phyloP scores from a whole-genome alignment of 768 basidiomycete genomes.

The Rhodocollybia butyracea region DNA sequence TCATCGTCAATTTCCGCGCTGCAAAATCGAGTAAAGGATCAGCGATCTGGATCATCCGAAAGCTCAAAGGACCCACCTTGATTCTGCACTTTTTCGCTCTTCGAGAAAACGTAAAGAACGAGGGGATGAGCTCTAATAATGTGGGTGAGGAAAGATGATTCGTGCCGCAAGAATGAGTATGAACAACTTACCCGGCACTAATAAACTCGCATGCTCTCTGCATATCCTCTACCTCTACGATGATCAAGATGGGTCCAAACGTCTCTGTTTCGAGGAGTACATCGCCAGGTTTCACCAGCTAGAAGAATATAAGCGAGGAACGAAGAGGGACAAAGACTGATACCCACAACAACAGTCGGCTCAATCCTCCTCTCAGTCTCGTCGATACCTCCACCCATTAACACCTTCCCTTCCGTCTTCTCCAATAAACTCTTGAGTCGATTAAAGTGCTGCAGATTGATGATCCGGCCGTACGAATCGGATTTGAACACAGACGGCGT shows the following conservation, averaged over 20 bases:
- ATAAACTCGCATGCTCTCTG: constrained; percentile 73
- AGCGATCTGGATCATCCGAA: neutral
- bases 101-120: constrained; percentile 73
- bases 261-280: constrained; percentile 80
- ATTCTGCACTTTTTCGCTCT: constrained; percentile 52
- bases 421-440: constrained; percentile 65
- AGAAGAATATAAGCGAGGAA: neutral
- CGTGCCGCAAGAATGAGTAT: neutral
- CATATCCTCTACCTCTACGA: constrained; percentile 66
- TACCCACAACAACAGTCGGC: constrained; percentile 56
- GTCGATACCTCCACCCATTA: constrained; percentile 61
- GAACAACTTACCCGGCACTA: constrained; percentile 26
- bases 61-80: constrained; percentile 42
- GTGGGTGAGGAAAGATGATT: neutral
- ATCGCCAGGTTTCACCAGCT: constrained; percentile 54
- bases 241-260: constrained; percentile 79
- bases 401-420: constrained; percentile 61
- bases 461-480: constrained; percentile 47
- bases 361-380: constrained; percentile 59
- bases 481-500: constrained; percentile 38
- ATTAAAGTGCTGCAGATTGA: constrained; percentile 50
- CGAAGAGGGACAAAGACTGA: neutral
- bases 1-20: constrained; percentile 71
- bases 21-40: neutral
- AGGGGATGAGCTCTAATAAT: constrained; percentile 55